Evolutionary conservation across 2,329 filamentous ascomycete species (phyloP).

Genomic region (Fusarium penzigii): DNA sequence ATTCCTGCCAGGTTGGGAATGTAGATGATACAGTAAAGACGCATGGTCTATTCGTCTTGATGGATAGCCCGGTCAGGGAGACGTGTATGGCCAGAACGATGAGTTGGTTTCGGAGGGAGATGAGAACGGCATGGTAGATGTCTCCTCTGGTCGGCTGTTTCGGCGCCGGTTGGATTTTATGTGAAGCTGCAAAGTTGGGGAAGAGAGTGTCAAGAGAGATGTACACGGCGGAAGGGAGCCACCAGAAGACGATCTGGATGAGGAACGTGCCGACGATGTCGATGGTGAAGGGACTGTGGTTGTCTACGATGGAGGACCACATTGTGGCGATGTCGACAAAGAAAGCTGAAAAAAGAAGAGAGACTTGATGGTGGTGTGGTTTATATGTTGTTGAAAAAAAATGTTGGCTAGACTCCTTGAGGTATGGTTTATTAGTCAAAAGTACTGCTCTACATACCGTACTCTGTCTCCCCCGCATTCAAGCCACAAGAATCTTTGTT

Average conservation of each 20-base stretch:
- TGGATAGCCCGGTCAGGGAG: conserved; percentile 17
- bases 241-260: conserved; percentile 48
- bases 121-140: conserved; percentile 42
- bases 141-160: conserved; percentile 49
- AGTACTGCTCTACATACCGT: no score
- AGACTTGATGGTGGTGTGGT: neutral
- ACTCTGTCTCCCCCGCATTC: no score
- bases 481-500: no score
- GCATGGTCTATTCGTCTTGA: conserved; percentile 20
- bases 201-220: conserved; percentile 43
- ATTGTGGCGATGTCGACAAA: neutral
- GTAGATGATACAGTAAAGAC: conserved; percentile 40
- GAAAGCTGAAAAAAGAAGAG: neutral
- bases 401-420: no score
- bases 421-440: no score
- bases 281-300: conserved; percentile 23
- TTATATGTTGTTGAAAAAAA: neutral
- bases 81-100: conserved; percentile 38
- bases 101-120: conserved; percentile 51
- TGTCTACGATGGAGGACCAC: neutral
- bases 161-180: conserved; percentile 56
- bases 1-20: conserved; percentile 38
- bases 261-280: conserved; percentile 43
- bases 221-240: conserved; percentile 45
- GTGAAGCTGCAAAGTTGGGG: conserved; percentile 49